phyloP scores from a whole-genome alignment of 176 grass and related monocot genomes.

The Leersia perrieri region DNA sequence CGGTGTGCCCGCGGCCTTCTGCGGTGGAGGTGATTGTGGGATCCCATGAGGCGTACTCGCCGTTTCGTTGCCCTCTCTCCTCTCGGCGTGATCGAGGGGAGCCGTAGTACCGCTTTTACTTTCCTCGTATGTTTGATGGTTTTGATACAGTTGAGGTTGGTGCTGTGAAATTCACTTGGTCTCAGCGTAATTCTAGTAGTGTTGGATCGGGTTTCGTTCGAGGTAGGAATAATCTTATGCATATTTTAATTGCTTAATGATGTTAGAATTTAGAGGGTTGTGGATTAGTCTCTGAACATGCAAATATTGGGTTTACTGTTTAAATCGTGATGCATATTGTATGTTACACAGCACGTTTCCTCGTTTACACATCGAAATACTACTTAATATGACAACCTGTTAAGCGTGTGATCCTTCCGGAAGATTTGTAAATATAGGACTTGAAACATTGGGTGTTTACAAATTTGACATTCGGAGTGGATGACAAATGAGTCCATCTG shows the following conservation, averaged over 20 bases:
- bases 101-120: not conserved
- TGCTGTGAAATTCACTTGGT: not conserved
- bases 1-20: not conserved
- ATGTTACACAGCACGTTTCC: no score
- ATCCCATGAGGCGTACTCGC: not conserved
- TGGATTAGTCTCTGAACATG: no score
- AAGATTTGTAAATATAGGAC: no score
- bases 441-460: no score
- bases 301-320: no score
- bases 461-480: no score
- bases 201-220: not conserved
- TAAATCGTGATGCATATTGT: no score
- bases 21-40: conserved; percentile 1
- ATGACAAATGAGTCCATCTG: no score
- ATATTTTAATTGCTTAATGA: not conserved
- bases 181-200: not conserved
- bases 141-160: not conserved
- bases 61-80: not conserved
- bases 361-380: no score
- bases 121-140: not conserved
- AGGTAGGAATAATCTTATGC: not conserved
- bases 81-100: conserved; percentile 16
- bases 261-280: not conserved
- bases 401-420: no score
- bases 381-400: no score